Evolutionary conservation across 1,139 yeast species (phyloP).

Genomic region (Geotrichum bryndzae): DNA sequence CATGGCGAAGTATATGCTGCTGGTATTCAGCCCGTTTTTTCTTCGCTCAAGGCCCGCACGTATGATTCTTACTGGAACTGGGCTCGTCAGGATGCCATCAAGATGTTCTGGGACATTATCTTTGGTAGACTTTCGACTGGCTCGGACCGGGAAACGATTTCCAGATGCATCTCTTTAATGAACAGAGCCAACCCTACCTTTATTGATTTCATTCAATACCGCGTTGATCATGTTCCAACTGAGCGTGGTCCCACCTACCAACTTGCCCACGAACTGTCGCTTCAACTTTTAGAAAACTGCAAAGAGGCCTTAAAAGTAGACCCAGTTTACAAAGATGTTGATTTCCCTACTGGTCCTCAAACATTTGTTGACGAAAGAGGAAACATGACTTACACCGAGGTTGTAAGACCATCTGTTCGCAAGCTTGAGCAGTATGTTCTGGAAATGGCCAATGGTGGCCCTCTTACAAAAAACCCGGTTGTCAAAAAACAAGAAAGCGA

Average conservation of each 20-base stretch:
- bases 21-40: constrained; percentile 86
- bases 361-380: constrained; percentile 86
- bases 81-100: constrained; percentile 96
- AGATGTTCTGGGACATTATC: constrained; percentile 91
- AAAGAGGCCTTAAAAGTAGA: constrained; percentile 71
- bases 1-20: constrained; percentile 92
- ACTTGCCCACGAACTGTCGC: constrained; percentile 84
- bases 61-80: constrained; percentile 99
- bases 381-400: constrained; percentile 75
- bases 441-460: constrained; percentile 96
- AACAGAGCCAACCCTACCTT: constrained; percentile 92
- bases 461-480: constrained; percentile 55
- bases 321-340: constrained; percentile 93
- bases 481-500: constrained; percentile 33
- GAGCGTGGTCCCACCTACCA: constrained; percentile 83
- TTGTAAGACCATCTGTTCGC: constrained; percentile 83
- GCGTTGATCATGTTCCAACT: constrained; percentile 86
- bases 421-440: constrained; percentile 92
- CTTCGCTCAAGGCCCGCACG: constrained; percentile 87
- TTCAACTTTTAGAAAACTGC: constrained; percentile 92
- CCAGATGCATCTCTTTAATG: constrained; percentile 96
- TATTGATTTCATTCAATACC: constrained; percentile 95
- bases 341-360: constrained; percentile 91
- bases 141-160: constrained; percentile 87
- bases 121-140: constrained; percentile 81